phyloP scores from a whole-genome alignment of 31 red algal species.

The Odonthalia washingtoniensis region DNA sequence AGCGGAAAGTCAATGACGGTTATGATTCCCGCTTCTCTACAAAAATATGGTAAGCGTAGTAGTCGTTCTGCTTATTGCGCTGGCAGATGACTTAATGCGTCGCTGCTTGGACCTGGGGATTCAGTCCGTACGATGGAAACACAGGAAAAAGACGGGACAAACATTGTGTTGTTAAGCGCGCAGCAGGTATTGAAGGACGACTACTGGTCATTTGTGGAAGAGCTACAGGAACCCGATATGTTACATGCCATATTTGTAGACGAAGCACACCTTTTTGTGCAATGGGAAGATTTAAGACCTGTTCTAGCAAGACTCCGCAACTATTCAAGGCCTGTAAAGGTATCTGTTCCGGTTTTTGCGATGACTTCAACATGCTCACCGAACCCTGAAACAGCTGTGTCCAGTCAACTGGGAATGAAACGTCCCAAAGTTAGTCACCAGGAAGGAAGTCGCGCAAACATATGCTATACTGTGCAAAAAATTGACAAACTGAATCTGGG shows the following conservation, averaged over 20 bases:
- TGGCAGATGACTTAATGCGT: not conserved
- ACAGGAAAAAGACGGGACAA: not conserved
- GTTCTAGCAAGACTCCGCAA: not conserved
- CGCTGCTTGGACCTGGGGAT: not conserved
- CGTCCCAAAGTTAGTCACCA: too few species aligned
- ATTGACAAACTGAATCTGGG: too few species aligned
- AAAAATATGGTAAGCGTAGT: not conserved
- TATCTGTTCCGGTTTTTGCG: too few species aligned
- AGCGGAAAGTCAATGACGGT: not conserved
- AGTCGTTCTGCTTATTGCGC: not conserved
- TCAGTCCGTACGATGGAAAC: not conserved
- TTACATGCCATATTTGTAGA: constrained; percentile 15
- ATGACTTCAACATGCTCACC: too few species aligned
- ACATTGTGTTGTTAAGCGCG: not conserved
- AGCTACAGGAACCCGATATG: not conserved
- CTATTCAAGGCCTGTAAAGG: too few species aligned
- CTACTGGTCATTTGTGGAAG: not conserved
- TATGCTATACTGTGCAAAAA: too few species aligned
- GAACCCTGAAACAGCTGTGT: too few species aligned
- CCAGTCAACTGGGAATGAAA: too few species aligned
- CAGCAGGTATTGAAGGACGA: not conserved
- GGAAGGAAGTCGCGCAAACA: too few species aligned
- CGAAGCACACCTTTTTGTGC: constrained; percentile 1
- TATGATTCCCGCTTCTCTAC: constrained; percentile 1
- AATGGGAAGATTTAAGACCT: not conserved